Evolutionary conservation across 2,329 filamentous ascomycete genomes (phyloP), one percentile per base, ranked within the genome.

Genomic region (Aspergillus persii): DNA sequence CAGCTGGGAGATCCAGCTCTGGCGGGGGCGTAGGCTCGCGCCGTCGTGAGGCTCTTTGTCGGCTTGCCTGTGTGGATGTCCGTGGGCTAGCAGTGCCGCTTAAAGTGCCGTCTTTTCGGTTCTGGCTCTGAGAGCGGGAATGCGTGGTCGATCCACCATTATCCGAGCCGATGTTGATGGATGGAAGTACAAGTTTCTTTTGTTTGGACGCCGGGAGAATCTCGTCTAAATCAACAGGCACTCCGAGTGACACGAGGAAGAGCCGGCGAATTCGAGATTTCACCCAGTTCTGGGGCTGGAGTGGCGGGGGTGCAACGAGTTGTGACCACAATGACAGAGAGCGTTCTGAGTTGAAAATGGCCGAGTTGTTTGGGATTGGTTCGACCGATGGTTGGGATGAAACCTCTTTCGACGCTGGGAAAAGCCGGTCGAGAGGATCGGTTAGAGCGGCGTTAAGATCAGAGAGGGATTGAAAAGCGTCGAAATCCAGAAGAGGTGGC

Each of bases 271-370:
- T 99, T 54, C 93, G 91, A 54, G 92, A 96, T 64, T 95, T 91
- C 60, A 97, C 96, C 95, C 95, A 99, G 76, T 99, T 95, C 0
- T 95, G 94, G 5, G 95, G 95, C 69, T 96, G 92, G 41, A 99
- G 85, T 2, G 95, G 93, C 2, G 95, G 95, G 23, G 95, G 94
- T 2, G 94, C 94, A 31, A 97, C 92, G 4, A 99, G 86, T 79
- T 99, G 95, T 46, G 93, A 92, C 95, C 95, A 99, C 36, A 99
- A 82, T 0, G 95, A 97, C 57, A 91, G 88, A 61, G 91, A 96
- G 59, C 93, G 87, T 54, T 92, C 89, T 46, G 91, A 96, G 56
- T 91, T 86, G 76, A 97, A 95, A 53, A 92, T 84, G 49, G 89
- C 73, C 41, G 79, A 75, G 54, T 74, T 71, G 67, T 77, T 73